Evolutionary conservation across 441 rosid species (phyloP).

Genomic region (Euphorbia celastroides): DNA sequence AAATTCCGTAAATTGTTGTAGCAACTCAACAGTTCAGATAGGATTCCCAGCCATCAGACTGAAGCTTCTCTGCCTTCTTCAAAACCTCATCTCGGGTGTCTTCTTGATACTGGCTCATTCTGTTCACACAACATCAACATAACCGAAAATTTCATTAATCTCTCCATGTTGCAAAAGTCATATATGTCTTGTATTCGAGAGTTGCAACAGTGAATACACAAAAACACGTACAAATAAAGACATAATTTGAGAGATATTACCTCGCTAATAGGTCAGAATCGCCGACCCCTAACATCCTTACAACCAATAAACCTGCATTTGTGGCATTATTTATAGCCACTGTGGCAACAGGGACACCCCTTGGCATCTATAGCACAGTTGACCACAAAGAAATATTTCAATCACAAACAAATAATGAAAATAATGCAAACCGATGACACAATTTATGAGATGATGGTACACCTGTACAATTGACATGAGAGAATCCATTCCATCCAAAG

Average conservation of each 20-base stretch:
- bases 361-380: conserved; percentile 61
- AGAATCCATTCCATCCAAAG: conserved; percentile 86
- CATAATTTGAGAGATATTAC: conserved; percentile 20
- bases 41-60: conserved; percentile 67
- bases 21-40: conserved; percentile 48
- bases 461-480: conserved; percentile 96
- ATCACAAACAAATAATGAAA: not conserved
- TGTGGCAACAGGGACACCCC: conserved; percentile 92
- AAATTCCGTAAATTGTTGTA: not conserved
- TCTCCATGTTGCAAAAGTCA: not conserved
- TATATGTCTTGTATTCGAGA: not conserved
- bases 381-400: not conserved
- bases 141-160: not conserved
- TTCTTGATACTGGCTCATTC: conserved; percentile 83
- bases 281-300: conserved; percentile 64
- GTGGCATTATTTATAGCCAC: conserved; percentile 90
- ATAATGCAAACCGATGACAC: too few species aligned
- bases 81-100: conserved; percentile 62
- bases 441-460: not conserved
- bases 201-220: not conserved
- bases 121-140: conserved; percentile 16
- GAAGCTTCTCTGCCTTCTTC: conserved; percentile 60
- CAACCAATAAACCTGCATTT: conserved; percentile 80
- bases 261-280: conserved; percentile 58
- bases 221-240: not conserved